These are phyloP conservation scores for Xylaria hypoxylon DNA, from an alignment of 2,329 filamentous ascomycete species.

Conservation along the genomic window DNA sequence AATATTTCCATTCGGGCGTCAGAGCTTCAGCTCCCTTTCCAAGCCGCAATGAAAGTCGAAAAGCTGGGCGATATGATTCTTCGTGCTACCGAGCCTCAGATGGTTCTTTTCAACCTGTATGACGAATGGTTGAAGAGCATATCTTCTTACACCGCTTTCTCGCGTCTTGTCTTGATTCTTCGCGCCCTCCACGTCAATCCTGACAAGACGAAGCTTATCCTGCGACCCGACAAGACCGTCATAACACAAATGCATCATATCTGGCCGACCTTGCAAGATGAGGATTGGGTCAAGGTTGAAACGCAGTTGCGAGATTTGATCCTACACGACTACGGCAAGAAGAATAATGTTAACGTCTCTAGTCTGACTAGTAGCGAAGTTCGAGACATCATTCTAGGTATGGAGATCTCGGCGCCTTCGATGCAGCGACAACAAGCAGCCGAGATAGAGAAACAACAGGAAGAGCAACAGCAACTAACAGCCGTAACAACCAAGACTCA, in stretches of 20 bases:
- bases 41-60: constrained; percentile 99
- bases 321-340: constrained; percentile 98
- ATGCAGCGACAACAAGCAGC: constrained; percentile 98
- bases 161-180: constrained; percentile 90
- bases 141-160: constrained; percentile 98
- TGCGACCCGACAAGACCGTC: constrained; percentile 96
- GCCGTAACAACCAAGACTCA: constrained; percentile 98
- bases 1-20: constrained; percentile 99
- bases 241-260: constrained; percentile 99
- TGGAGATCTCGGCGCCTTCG: constrained; percentile 98
- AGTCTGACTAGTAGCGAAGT: constrained; percentile 97
- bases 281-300: constrained; percentile 99
- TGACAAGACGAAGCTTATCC: constrained; percentile 96
- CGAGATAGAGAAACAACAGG: constrained; percentile 98
- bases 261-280: constrained; percentile 93
- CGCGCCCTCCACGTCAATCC: constrained; percentile 97
- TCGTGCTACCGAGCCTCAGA: constrained; percentile 97
- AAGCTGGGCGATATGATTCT: constrained; percentile 99
- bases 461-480: constrained; percentile 95
- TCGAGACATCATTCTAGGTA: constrained; percentile 96
- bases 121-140: constrained; percentile 99
- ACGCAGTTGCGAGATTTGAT: constrained; percentile 95
- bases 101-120: constrained; percentile 99
- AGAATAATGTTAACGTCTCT: constrained; percentile 99
- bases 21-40: constrained; percentile 96